Conservation (phyloP, 139 green algal species). For the Chlorella sp. region DNA sequence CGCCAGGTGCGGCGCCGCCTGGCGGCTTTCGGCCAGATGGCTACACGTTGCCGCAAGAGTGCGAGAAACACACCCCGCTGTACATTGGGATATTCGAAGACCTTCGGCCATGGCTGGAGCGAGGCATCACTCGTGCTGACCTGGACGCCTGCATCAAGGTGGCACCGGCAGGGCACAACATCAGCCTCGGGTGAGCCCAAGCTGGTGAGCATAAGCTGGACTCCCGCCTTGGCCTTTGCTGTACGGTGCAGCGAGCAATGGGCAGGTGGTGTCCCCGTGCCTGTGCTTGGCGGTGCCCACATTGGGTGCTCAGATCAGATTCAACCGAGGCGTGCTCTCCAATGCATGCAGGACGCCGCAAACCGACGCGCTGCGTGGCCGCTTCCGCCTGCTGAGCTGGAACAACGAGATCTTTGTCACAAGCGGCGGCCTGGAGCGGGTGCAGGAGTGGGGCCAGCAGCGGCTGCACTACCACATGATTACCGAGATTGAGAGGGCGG, state of each 20-base stretch:
- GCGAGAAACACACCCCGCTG: neutral
- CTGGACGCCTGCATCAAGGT: neutral
- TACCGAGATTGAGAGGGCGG: neutral
- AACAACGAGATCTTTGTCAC: neutral
- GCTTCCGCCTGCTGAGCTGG: constrained; percentile 8
- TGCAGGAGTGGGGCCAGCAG: neutral
- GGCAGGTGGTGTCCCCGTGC: too few species aligned
- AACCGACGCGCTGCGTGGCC: neutral
- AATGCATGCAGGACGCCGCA: neutral
- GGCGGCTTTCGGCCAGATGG: neutral
- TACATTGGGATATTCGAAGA: neutral
- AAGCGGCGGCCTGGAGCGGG: constrained; percentile 8
- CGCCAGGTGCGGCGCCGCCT: neutral
- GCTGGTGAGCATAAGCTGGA: too few species aligned
- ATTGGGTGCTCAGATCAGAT: too few species aligned
- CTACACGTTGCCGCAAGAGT: neutral
- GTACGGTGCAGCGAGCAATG: neutral
- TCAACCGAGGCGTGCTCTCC: too few species aligned
- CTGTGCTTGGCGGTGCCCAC: neutral
- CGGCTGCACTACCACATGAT: neutral
- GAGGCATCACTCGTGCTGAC: neutral
- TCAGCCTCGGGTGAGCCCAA: neutral
- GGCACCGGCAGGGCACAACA: neutral
- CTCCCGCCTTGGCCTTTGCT: neutral
- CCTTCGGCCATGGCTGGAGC: neutral